Evolutionary conservation across 805 yeast genomes (phyloP).

Genomic region (Spathaspora boniae): DNA sequence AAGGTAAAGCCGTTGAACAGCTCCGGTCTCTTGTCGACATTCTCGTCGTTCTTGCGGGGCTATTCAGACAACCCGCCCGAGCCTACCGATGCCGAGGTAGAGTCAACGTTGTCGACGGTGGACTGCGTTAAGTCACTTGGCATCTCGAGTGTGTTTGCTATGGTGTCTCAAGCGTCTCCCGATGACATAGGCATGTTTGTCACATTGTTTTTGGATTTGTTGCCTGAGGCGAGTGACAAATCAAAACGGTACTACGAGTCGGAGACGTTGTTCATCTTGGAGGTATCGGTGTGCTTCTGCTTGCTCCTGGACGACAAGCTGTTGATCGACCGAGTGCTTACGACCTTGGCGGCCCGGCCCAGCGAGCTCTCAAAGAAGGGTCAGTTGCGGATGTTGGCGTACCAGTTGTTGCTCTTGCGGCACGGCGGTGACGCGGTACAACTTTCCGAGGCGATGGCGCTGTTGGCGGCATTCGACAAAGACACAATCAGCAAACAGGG

Average conservation of each 20-base stretch:
- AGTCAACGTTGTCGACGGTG: conserved; percentile 73
- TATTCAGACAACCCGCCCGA: conserved; percentile 81
- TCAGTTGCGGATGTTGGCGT: conserved; percentile 46
- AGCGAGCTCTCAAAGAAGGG: conserved; percentile 26
- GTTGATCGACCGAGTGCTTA: conserved; percentile 16
- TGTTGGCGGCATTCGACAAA: conserved; percentile 25
- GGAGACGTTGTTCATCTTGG: conserved; percentile 47
- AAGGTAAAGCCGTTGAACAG: conserved; percentile 66
- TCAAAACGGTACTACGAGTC: conserved; percentile 42
- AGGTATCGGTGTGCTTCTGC: conserved; percentile 36
- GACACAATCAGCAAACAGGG: conserved; percentile 47
- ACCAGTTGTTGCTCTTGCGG: conserved; percentile 47
- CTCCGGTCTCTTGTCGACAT: conserved; percentile 78
- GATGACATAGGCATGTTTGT: conserved; percentile 34
- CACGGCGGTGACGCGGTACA: conserved; percentile 21
- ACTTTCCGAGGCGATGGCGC: conserved; percentile 8
- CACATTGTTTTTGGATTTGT: conserved; percentile 20
- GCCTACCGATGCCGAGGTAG: conserved; percentile 92
- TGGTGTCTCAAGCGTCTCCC: conserved; percentile 36
- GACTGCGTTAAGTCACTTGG: conserved; percentile 79
- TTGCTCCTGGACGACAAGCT: conserved; percentile 22
- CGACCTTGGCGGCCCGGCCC: conserved; percentile 8
- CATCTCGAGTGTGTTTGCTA: conserved; percentile 52
- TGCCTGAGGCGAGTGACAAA: conserved; percentile 26
- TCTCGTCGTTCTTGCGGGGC: conserved; percentile 89